phyloP scores from a whole-genome alignment of 768 basidiomycete genomes.

The Suillus plorans region DNA sequence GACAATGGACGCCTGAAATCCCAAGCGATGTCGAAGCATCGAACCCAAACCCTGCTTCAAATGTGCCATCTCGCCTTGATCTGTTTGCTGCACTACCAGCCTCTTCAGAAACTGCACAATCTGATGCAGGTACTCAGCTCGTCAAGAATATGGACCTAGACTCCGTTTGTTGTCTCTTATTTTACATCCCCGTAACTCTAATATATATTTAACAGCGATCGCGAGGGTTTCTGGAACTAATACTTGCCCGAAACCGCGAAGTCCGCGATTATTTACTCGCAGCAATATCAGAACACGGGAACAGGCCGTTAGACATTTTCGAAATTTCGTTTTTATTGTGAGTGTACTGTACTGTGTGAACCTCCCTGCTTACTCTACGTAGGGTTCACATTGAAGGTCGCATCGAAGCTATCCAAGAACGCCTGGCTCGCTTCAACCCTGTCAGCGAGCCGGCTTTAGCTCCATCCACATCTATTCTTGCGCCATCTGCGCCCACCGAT shows the following conservation, averaged over 20 bases:
- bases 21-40: slow-evolving; percentile 25
- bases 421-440: slow-evolving; percentile 24
- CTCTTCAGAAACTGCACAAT: not conserved
- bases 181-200: not conserved
- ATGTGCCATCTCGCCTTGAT: slow-evolving; percentile 7
- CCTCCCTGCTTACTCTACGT: slow-evolving; percentile 19
- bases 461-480: not conserved
- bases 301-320: not conserved
- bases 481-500: not conserved
- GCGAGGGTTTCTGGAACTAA: not conserved
- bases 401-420: slow-evolving; percentile 36
- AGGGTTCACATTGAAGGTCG: slow-evolving; percentile 40
- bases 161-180: not conserved
- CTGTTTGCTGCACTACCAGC: slow-evolving; percentile 13
- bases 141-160: not conserved
- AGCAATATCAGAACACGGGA: not conserved
- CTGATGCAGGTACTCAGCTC: slow-evolving; percentile 1
- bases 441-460: not conserved
- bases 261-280: not conserved
- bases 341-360: slow-evolving; percentile 8
- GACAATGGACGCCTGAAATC: slow-evolving; percentile 17
- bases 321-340: slow-evolving; percentile 1
- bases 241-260: not conserved
- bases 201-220: not conserved
- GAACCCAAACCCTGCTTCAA: slow-evolving; percentile 14